Percentiles rank a stretch among this genome's conserved stretches.
Evolutionary conservation across 352 stramenopile genomes (phyloP).

Genomic region (Pythium utonaiense): DNA sequence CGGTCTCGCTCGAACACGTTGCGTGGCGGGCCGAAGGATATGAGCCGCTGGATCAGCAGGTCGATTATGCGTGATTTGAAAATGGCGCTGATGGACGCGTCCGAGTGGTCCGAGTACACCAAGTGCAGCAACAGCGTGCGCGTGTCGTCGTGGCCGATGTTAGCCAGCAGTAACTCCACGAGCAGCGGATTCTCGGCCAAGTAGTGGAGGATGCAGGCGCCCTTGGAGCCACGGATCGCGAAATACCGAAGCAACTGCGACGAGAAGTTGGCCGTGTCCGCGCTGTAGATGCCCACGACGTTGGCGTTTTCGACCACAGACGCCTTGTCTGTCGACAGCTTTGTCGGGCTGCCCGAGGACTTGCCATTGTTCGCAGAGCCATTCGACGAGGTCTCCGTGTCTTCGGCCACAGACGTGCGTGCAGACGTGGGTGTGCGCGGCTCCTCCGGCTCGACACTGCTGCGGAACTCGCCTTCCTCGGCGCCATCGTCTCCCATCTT

Average conservation of each 20-base stretch:
- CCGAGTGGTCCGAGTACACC: slow-evolving; percentile 83
- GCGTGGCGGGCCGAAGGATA: slow-evolving; percentile 67
- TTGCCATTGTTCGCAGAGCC: background rate
- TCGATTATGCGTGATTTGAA: slow-evolving; percentile 72
- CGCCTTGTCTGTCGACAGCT: slow-evolving; percentile 1
- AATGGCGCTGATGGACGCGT: slow-evolving; percentile 62
- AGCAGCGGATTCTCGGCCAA: slow-evolving; percentile 46
- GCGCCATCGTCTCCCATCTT: slow-evolving; percentile 26
- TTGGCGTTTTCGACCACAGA: slow-evolving; percentile 27
- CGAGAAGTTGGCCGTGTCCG: slow-evolving; percentile 75
- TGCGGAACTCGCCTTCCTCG: slow-evolving; percentile 19
- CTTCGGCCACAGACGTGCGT: slow-evolving; percentile 10
- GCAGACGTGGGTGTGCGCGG: slow-evolving; percentile 20
- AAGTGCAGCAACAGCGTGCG: slow-evolving; percentile 72
- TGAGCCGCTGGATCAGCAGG: slow-evolving; percentile 72
- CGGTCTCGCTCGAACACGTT: slow-evolving; percentile 70
- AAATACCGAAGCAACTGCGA: slow-evolving; percentile 83
- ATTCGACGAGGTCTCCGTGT: background rate
- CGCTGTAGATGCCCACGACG: slow-evolving; percentile 67
- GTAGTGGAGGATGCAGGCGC: slow-evolving; percentile 73
- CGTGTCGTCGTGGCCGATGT: slow-evolving; percentile 81
- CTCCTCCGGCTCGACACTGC: slow-evolving; percentile 10
- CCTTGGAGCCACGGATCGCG: slow-evolving; percentile 72
- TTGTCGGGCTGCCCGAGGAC: slow-evolving; percentile 25
- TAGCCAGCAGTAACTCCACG: slow-evolving; percentile 74